These are phyloP conservation scores for Arthrobotrys pseudoclavata DNA, from an alignment of 2,329 filamentous ascomycete species.

Conservation along the genomic window DNA sequence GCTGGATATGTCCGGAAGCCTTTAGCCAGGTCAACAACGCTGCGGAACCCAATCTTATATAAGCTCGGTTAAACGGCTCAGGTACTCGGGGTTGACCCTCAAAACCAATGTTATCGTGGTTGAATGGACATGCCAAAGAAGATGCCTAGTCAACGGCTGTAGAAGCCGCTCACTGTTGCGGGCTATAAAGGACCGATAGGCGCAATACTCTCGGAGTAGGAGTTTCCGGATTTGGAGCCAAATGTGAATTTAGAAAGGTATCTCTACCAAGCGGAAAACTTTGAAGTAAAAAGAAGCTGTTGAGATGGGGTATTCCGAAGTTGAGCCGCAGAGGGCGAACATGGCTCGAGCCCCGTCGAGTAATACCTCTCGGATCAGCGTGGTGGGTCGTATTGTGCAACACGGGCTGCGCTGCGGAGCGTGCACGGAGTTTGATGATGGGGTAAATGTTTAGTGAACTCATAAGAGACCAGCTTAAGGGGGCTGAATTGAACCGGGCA, in stretches of 20 bases:
- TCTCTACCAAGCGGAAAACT: conserved; percentile 7
- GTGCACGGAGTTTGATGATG: conserved; percentile 59
- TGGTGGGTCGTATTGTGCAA: conserved; percentile 60
- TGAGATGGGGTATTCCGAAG: conserved; percentile 59
- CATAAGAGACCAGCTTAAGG: conserved; percentile 33
- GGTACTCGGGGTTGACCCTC: conserved; percentile 21
- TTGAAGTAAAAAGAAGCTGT: conserved; percentile 18
- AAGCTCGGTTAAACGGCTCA: conserved; percentile 52
- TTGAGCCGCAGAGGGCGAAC: conserved; percentile 59
- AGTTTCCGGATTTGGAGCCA: conserved; percentile 5
- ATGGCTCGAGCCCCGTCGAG: conserved; percentile 43
- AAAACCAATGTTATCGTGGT: conserved; percentile 15
- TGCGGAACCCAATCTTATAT: conserved; percentile 9
- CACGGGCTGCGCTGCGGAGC: conserved; percentile 54
- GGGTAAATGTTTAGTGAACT: conserved; percentile 60
- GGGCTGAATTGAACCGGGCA: conserved; percentile 30
- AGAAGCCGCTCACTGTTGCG: conserved; percentile 35
- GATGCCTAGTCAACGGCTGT: conserved; percentile 6
- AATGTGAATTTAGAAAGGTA: neutral
- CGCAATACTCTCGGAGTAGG: conserved; percentile 16
- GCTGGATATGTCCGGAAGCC: conserved; percentile 17
- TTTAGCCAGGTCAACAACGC: conserved; percentile 29
- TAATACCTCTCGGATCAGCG: conserved; percentile 22
- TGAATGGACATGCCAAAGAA: conserved; percentile 16
- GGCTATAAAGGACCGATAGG: conserved; percentile 12